These are phyloP conservation scores for Talaromyces rugulosus DNA, from an alignment of 2,329 filamentous ascomycete genomes.

Conservation along the genomic window DNA sequence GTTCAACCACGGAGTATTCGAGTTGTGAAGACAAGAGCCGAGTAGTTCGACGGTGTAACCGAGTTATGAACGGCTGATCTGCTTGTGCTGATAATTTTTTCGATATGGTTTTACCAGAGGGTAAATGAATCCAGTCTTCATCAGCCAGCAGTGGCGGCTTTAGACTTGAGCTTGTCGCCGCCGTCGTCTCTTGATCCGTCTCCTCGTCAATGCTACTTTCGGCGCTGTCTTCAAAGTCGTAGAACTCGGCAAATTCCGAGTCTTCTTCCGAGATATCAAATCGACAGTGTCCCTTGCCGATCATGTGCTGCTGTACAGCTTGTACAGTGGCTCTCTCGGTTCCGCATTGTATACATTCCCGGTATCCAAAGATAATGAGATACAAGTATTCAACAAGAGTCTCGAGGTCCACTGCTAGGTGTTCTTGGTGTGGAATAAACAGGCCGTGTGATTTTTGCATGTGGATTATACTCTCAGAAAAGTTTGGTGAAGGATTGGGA, in stretches of 20 bases:
- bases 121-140: constrained; percentile 9
- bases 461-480: constrained; percentile 6
- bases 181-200: not conserved
- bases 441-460: constrained; percentile 11
- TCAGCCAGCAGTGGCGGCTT: not conserved
- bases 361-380: constrained; percentile 10
- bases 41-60: not conserved
- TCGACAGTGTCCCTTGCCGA: constrained; percentile 7
- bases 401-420: constrained; percentile 10
- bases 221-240: not conserved
- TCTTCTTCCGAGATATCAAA: constrained; percentile 7
- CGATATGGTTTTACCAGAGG: constrained; percentile 7
- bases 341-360: constrained; percentile 11
- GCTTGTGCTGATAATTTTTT: constrained; percentile 4
- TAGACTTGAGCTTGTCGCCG: not conserved
- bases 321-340: constrained; percentile 6
- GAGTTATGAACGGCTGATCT: constrained; percentile 5
- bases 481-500: not conserved
- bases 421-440: constrained; percentile 8
- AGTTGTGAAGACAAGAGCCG: not conserved
- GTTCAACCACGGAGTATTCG: not conserved
- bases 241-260: constrained; percentile 10
- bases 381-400: constrained; percentile 9
- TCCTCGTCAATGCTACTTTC: not conserved
- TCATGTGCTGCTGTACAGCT: constrained; percentile 12